A percentile compares a stretch with the other conserved stretches of the same genome.
Evolutionary conservation across 768 basidiomycete genomes (phyloP).

Genomic region (Lactarius quietus): DNA sequence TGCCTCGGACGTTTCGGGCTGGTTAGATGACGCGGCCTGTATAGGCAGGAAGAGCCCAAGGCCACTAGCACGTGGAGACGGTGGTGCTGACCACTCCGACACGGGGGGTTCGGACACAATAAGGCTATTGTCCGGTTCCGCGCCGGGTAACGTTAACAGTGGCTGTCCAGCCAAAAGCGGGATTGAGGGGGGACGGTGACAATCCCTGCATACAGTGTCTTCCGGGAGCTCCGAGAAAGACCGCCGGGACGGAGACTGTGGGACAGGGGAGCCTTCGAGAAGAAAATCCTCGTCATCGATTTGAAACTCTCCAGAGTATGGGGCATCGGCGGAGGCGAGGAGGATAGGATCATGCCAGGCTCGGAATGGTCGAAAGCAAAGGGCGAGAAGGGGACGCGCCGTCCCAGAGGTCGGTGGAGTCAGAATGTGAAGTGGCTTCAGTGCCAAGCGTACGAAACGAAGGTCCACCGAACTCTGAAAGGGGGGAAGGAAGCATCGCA

Average conservation of each 20-base stretch:
- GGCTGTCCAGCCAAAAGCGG: conserved; percentile 15
- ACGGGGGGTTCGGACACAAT: conserved; percentile 17
- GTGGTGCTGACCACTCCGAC: conserved; percentile 17
- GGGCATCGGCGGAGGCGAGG: conserved; percentile 12
- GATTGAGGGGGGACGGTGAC: conserved; percentile 3
- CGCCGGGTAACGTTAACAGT: conserved; percentile 41
- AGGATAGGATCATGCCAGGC: neutral
- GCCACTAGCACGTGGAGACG: conserved; percentile 16
- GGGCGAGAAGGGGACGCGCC: neutral
- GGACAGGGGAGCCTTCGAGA: neutral
- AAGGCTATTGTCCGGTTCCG: conserved; percentile 39
- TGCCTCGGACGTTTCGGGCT: conserved; percentile 8
- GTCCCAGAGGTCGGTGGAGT: neutral
- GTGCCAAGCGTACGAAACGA: neutral
- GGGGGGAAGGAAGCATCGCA: neutral
- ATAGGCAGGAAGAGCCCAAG: conserved; percentile 26
- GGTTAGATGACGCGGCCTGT: conserved; percentile 23
- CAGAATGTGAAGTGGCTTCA: neutral
- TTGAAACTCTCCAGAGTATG: neutral
- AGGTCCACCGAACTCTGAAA: neutral
- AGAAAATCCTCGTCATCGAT: conserved; percentile 10
- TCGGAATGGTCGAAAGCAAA: neutral
- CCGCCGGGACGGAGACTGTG: conserved; percentile 23
- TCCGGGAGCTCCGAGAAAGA: conserved; percentile 23
- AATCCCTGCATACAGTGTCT: conserved; percentile 6